Conservation (phyloP, 176 grass and related monocot species). For the Carex pumila region DNA sequence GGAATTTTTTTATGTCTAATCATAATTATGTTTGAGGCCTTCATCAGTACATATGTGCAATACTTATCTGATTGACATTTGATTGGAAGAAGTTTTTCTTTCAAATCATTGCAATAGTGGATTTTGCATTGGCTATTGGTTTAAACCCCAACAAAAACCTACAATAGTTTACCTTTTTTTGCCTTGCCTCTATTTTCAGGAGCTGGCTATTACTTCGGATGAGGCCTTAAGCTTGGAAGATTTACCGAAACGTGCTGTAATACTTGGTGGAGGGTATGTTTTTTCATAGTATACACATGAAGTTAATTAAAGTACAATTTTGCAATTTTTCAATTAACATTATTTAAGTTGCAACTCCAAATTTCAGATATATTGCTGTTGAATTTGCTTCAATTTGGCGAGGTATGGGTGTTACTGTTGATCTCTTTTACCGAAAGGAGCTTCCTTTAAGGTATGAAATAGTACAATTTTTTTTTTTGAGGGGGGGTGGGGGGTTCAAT, state of each 20-base stretch:
- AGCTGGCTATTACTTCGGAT: constrained; percentile 92
- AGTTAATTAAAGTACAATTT: not conserved
- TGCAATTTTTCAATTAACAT: not conserved
- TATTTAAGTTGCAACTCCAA: not conserved
- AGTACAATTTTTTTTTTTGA: not conserved
- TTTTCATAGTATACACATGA: not conserved
- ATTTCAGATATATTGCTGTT: constrained; percentile 87
- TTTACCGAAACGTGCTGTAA: constrained; percentile 66
- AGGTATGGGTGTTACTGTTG: constrained; percentile 82
- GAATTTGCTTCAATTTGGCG: constrained; percentile 98
- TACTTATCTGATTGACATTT: not conserved
- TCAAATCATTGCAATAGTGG: not conserved
- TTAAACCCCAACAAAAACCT: not conserved
- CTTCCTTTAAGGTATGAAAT: constrained; percentile 71
- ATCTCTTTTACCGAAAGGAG: constrained; percentile 81
- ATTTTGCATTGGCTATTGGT: not conserved
- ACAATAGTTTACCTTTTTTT: not conserved
- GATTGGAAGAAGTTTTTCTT: not conserved
- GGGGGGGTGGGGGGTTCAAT: not conserved
- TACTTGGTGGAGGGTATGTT: constrained; percentile 83
- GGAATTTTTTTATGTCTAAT: not conserved
- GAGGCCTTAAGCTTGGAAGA: constrained; percentile 98
- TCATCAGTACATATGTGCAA: not conserved
- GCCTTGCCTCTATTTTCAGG: constrained; percentile 37
- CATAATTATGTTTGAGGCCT: not conserved